Conservation (phyloP, 805 yeast genomes). For the Lachancea lanzarotensis region DNA sequence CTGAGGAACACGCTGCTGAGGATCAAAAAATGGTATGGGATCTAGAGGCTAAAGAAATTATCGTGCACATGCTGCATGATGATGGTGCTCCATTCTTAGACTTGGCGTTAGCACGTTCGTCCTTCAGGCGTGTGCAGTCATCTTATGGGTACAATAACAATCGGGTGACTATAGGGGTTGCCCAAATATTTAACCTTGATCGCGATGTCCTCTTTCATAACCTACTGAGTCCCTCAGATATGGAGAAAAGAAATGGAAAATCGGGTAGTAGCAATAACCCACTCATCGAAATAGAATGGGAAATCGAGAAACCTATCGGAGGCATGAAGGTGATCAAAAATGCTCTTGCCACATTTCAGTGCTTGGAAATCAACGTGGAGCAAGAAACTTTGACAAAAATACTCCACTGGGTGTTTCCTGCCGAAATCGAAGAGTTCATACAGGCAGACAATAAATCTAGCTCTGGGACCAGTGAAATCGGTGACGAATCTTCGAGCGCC, state of each 20-base stretch:
- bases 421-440: slow-evolving; percentile 26
- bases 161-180: slow-evolving; percentile 47
- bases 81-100: slow-evolving; percentile 60
- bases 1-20: slow-evolving; percentile 26
- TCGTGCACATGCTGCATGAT: slow-evolving; percentile 61
- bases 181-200: slow-evolving; percentile 65
- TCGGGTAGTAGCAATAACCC: slow-evolving; percentile 18
- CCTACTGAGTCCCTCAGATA: slow-evolving; percentile 45
- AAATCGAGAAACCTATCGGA: slow-evolving; percentile 79
- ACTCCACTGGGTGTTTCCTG: slow-evolving; percentile 66
- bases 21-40: slow-evolving; percentile 50
- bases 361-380: slow-evolving; percentile 68
- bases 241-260: slow-evolving; percentile 13
- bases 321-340: slow-evolving; percentile 77
- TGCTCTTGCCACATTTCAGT: slow-evolving; percentile 54
- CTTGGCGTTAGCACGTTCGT: slow-evolving; percentile 55
- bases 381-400: slow-evolving; percentile 59
- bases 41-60: slow-evolving; percentile 61
- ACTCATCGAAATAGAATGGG: slow-evolving; percentile 55
- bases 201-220: slow-evolving; percentile 59
- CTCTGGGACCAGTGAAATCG: slow-evolving; percentile 7
- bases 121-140: slow-evolving; percentile 55
- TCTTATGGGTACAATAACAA: slow-evolving; percentile 64
- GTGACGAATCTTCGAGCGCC: slow-evolving; percentile 11
- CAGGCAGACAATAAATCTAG: slow-evolving; percentile 8